Evolutionary conservation across 2,329 filamentous ascomycete genomes (phyloP), one percentile per base, ranked within the genome.

Genomic region (Fusarium marasasianum): DNA sequence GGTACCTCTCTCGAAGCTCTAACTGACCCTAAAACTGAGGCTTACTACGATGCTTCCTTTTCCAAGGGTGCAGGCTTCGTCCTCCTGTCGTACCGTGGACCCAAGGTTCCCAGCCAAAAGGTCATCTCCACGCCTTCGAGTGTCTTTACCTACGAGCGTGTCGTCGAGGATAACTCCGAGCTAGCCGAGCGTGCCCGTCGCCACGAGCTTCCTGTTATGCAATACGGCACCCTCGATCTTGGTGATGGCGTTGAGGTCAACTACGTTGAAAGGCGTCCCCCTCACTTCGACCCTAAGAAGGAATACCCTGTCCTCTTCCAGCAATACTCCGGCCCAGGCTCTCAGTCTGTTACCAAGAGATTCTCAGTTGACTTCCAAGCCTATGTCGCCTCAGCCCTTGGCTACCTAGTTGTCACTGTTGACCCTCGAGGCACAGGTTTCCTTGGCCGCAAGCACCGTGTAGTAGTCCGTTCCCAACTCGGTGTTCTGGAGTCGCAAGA

Each of bases 271-370:
- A 92, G 95, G 37, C 93, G 94, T 1, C 96, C 96, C 11, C 93
- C 95, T 3, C 93, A 98, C 82, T 99, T 98, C 80, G 89, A 95
- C 81, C 86, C 90, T 24, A 91, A 91, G 77, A 95, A 93, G 83
- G 91, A 93, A 80, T 98, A 99, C 77, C 96, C 96, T 0, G 95
- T 99, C 3, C 89, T 99, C 9, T 99, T 99, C 87, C 92, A 94
- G 79, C 92, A 98, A 67, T 99, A 99, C 85, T 96, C 94, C 31
- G 96, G 96, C 0, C 96, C 96, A 0, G 94, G 93, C n/a, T 98
- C 95, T 24, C 97, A 99, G 81, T 90, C 89, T 13, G 96, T 99
- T 5, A 87, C 90, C 77, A 95, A 96, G 80, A 88, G 83, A 63
- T 99, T 98, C 84, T 83, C 82, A 15, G 91, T 99, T 67, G 93